Percentiles rank a stretch among this genome's conserved stretches.
Conservation (phyloP, 2,329 filamentous ascomycete species). For the Talaromyces sp. region DNA sequence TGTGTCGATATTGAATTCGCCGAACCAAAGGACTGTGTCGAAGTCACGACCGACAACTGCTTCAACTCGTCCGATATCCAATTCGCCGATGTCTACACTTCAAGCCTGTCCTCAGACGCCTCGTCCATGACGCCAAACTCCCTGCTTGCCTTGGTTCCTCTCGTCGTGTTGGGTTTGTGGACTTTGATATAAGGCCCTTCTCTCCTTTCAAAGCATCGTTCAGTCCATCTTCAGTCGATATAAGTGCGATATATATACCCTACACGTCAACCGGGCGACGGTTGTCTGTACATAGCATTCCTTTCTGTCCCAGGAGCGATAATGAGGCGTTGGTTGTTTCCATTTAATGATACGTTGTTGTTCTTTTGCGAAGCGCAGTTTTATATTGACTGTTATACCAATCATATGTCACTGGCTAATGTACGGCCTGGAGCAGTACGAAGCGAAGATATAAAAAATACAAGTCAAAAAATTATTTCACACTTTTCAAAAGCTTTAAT, state of each 20-base stretch:
- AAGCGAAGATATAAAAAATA: background rate
- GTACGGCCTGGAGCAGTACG: background rate
- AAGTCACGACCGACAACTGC: conserved; percentile 79
- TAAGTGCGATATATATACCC: background rate
- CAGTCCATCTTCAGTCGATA: background rate
- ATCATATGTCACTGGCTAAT: background rate
- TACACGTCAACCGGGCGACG: background rate
- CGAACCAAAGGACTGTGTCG: conserved; percentile 67
- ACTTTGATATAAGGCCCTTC: background rate
- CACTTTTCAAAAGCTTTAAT: conserved; percentile 34
- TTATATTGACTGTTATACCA: background rate
- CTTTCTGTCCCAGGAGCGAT: background rate
- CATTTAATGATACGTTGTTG: background rate
- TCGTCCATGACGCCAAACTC: conserved; percentile 2
- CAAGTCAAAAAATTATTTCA: background rate
- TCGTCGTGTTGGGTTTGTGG: background rate
- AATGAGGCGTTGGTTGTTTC: background rate
- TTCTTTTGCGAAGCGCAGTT: background rate
- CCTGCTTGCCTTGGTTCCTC: background rate
- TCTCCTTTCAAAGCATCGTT: background rate
- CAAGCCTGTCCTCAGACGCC: conserved; percentile 21
- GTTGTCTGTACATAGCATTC: background rate
- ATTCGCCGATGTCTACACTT: conserved; percentile 67
- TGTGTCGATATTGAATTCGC: conserved; percentile 94
- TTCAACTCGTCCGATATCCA: conserved; percentile 76